phyloP scores from a whole-genome alignment of 2,329 filamentous ascomycete species.

The Nemania sp. region DNA sequence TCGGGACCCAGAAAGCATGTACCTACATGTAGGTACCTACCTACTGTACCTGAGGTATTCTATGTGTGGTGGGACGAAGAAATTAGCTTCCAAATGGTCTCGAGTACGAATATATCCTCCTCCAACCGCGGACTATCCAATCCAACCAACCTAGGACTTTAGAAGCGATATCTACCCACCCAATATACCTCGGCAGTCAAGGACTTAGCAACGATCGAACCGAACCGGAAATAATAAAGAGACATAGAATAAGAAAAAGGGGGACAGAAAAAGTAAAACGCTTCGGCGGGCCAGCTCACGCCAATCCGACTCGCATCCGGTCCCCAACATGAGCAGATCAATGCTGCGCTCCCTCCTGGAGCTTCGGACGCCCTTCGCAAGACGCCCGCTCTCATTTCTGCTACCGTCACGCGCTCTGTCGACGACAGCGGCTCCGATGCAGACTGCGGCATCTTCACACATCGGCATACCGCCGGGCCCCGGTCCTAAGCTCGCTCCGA shows the following conservation, averaged over 20 bases:
- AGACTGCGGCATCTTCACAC: slow-evolving; percentile 43
- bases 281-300: too few species aligned
- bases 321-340: slow-evolving; percentile 57
- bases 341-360: slow-evolving; percentile 67
- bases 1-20: too few species aligned
- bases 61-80: too few species aligned
- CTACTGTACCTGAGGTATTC: too few species aligned
- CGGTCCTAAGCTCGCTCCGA: slow-evolving; percentile 2
- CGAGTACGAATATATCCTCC: not conserved
- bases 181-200: slow-evolving; percentile 30
- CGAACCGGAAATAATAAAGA: not conserved
- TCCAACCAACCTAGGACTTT: slow-evolving; percentile 22
- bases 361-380: slow-evolving; percentile 53
- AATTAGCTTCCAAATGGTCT: too few species aligned
- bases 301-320: too few species aligned
- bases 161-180: too few species aligned
- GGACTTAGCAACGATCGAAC: not conserved
- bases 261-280: too few species aligned
- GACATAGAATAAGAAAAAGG: not conserved
- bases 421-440: slow-evolving; percentile 31
- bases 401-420: slow-evolving; percentile 52
- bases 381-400: slow-evolving; percentile 56
- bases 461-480: slow-evolving; percentile 25
- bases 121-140: not conserved
- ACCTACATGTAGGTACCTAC: too few species aligned